Base-by-base conservation (phyloP, 2,329 filamentous ascomycete species). In the Chalaropsis ovoidea region DNA sequence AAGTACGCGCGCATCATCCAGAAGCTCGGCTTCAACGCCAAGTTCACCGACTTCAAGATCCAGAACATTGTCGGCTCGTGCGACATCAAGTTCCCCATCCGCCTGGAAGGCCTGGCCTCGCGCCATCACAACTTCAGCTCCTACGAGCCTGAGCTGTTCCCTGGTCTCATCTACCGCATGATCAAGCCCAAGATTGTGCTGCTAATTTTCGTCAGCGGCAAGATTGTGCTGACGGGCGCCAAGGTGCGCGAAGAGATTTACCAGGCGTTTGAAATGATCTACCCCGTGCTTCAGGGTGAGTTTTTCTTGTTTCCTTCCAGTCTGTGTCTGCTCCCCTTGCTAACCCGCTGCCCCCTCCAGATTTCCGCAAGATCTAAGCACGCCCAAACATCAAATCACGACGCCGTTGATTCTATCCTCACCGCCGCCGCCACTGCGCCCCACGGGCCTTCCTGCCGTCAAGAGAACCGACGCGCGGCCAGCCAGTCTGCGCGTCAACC, bases 1-100 rank as follows among this genome's bases (percentile, higher is more conserved):
- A 99, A 99, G 79, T 97, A 97, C 75, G 94, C 94, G 64, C 92
- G 94, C 73, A 97, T 99, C 77, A 97, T 99, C 72, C 94, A 99
- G 82, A 99, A 99, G 81, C 89, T 99, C 68, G 94, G 94, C 69
- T 99, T 99, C 83, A 96, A 96, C 71, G 93, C 94, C 73, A 96
- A 96, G 84, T 97, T 99, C 78, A 96, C 92, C 70, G 94, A 99
- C 77, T 99, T 99, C 81, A 99, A 97, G 84, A 99, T 99, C 73
- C 92, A 96, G 81, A 99, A 99, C 78, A 97, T 99, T 70, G 94
- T 99, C 70, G 94, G 94, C 70, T 96, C 91, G 68, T 97, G 93
- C 77, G 94, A 99, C 75, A 96, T 99, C 82, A 96, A 96, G 82
- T 99, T 99, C 79, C 94, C 94, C 64, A 96, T 99, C 72, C 90